Base-by-base conservation (phyloP, 148 eudicot genomes). In the Rhododendron ovatum region DNA sequence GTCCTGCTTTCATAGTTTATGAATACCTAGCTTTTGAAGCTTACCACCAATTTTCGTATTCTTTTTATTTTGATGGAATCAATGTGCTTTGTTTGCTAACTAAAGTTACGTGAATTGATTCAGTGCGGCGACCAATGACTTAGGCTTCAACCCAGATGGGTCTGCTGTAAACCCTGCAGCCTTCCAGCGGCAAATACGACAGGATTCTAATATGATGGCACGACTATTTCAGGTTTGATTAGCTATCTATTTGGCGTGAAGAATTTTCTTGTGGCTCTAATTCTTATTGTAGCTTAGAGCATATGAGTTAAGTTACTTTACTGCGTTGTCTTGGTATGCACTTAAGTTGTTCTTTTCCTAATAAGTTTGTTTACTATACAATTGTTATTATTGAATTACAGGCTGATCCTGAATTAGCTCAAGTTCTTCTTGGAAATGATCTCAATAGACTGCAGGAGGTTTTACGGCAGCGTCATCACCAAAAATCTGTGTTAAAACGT, bases 161-260 rank as follows among this genome's bases (percentile, higher is more conserved):
- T 97, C 99, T 84, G 99, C 99, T 43, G 95, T 93, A 43, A 93
- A 97, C 80, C 99, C 99, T 89, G 93, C 94, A 81, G 98, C 98
- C 45, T 95, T 97, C 88, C 98, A 94, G 91, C 96, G 94, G 88
- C 98, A 95, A 39, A 53, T 97, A 79, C 93, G 90, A 45, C 57
- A 89, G 78, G 96, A 97, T 93, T 88, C 99, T 76, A 94, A 93
- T 90, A 47, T 91, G 87, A 94, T 95, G 98, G 89, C 95, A 81
- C 99, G 92, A 82, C 86, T 95, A 37, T 95, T 94, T 90, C 98
- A 97, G 99, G 99, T 95, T 65, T 41, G 51, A 41, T 33, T 35
- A 7, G 55, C 50, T 24, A 33, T 65, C 20, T 30, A 30, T 50
- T 63, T 45, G 8, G 47, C 41, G 4, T 20, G 18, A 85, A 41